These are phyloP conservation scores for Chenopodium album DNA, from an alignment of 148 eudicot genomes.

Conservation along the genomic window DNA sequence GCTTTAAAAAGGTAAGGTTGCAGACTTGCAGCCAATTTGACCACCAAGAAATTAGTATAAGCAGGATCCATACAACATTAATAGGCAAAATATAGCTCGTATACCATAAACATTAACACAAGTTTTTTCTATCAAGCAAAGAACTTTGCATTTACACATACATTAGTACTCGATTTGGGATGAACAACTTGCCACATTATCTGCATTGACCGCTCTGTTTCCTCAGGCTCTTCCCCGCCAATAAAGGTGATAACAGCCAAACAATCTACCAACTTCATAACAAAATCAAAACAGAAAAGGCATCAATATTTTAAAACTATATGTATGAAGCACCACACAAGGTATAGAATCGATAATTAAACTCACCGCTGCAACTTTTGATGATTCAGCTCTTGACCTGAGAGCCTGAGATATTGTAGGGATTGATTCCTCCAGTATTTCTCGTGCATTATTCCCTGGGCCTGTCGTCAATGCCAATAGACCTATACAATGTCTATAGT, in stretches of 20 bases:
- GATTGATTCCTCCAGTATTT: slow-evolving; percentile 69
- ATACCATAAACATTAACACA: no score
- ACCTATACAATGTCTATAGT: slow-evolving; percentile 38
- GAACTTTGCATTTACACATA: slow-evolving; percentile 31
- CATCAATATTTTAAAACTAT: not conserved
- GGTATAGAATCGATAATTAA: not conserved
- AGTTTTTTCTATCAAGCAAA: not conserved
- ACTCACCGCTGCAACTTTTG: slow-evolving; percentile 66
- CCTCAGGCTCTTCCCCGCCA: slow-evolving; percentile 74
- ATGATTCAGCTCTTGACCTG: slow-evolving; percentile 58
- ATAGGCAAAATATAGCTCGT: no score
- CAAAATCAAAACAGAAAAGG: slow-evolving; percentile 2
- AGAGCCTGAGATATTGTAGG: slow-evolving; percentile 73
- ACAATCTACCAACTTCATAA: slow-evolving; percentile 73
- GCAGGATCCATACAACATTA: not conserved
- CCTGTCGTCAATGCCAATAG: slow-evolving; percentile 80
- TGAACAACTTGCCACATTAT: slow-evolving; percentile 91
- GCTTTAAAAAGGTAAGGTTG: not conserved
- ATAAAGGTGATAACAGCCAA: slow-evolving; percentile 75
- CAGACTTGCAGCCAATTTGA: not conserved
- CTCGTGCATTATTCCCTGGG: slow-evolving; percentile 69
- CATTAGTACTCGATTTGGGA: slow-evolving; percentile 81
- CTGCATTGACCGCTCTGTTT: slow-evolving; percentile 80
- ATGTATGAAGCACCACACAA: not conserved
- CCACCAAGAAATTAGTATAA: not conserved